Evolutionary conservation across 2,329 filamentous ascomycete species (phyloP), one percentile per base, ranked within the genome.

Genomic region (Cladophialophora chaetospira): DNA sequence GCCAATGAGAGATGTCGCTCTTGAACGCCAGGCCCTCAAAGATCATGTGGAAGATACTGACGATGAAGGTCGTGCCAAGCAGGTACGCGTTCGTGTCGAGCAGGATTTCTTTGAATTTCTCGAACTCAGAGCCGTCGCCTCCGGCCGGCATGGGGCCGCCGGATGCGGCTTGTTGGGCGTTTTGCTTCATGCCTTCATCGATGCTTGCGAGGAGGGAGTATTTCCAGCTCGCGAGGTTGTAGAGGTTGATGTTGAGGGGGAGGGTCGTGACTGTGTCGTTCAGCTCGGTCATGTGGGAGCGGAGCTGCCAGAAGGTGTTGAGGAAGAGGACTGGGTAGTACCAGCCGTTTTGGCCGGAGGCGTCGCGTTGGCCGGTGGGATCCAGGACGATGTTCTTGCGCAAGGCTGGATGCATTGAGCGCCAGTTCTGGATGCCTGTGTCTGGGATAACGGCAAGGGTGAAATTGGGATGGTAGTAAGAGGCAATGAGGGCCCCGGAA

Each of bases 301-400:
- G 89, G 63, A 99, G 81, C 74, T 97, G 93, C 94, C 94, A 99
- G 75, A 99, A 99, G 3, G 88, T 95, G 75, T 99, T 99, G 70
- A 94, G 79, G 71, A 91, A 99, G 35, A 97, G 76, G 42, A 97
- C 84, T 3, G 94, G 94, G 69, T 88, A 85, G 70, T 97, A 99
- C 92, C 92, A 99, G 60, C 88, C 87, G 73, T 97, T 91, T 73
- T 92, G 83, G 33, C 94, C 94, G 11, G 85, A 85, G 1, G 81
- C 85, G 71, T 99, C 94, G 58, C 94, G 85, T 42, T 91, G 89
- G 44, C 88, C 89, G 2, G 85, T 91, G 1, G 83, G 73, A 71
- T 97, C 94, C 28, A 96, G 81, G 43, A 86, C 85, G 33, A 97
- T 77, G 70, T 88, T 94, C 67, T 91, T 87, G 50, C 87, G 84